Evolutionary conservation across 2,329 filamentous ascomycete genomes (phyloP), one percentile per base, ranked within the genome.

Genomic region (Annulohypoxylon truncatum): DNA sequence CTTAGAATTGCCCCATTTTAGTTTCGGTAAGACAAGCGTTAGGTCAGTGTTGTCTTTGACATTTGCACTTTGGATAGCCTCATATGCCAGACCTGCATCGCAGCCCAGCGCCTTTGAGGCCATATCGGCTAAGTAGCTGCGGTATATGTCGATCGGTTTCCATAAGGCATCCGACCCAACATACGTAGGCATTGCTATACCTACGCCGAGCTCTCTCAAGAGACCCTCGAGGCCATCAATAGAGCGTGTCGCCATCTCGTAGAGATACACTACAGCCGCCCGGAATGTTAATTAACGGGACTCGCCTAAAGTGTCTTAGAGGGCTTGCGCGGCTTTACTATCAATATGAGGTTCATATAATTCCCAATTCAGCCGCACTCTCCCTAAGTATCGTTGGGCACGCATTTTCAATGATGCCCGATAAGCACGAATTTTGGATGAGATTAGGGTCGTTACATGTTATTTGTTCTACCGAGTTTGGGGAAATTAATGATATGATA

Each of bases 161-260:
- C 58, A 57, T 52, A 72, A 61, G 12, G 72, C 55, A 48, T 72
- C 63, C n/a, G 69, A 67, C 10, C 22, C 13, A 4, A 24, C 61
- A 72, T 76, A 71, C 74, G 76, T 64, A 64, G 80, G 72, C 58
- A 80, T 58, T 66, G 76, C 60, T 57, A 79, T 40, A 66, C 78
- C 61, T 58, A 79, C 82, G 81, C 88, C 0, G 84, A 89, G 1
- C 72, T 89, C 64, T 85, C 86, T 0, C 79, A 89, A 50, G 84
- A 90, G 55, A 83, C 89, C 33, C 79, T 91, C 55, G 79, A 89
- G 74, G 82, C 82, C 48, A 72, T 89, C 70, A 85, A 90, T 73
- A 77, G 88, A 74, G 85, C 87, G 18, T 88, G 89, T 88, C 66
- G 85, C 75, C 78, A 87, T 58, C 13, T n/a, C 61, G 56, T 35